phyloP scores from a whole-genome alignment of 495 filamentous ascomycete genomes.

The Cudoniella acicularis region DNA sequence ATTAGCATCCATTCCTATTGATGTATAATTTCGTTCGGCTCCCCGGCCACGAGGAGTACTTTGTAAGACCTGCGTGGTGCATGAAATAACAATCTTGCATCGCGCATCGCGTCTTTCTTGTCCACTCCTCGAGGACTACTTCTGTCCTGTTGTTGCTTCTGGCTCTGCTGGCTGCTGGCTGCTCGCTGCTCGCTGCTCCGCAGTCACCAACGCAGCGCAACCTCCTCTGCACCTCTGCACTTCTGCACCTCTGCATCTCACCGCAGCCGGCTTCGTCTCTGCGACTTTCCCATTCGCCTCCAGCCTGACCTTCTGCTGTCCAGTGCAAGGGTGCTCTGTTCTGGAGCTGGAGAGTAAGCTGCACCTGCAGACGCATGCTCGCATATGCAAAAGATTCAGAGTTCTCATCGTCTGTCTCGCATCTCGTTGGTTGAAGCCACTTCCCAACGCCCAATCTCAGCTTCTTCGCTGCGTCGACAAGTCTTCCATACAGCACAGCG shows the following conservation, averaged over 20 bases:
- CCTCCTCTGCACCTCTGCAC: background rate
- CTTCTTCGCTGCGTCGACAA: background rate
- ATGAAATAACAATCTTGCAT: too few relatives aligned
- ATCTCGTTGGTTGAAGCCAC: background rate
- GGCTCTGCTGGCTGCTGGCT: too few relatives aligned
- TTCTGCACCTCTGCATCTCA: background rate
- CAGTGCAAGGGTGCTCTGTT: too few relatives aligned
- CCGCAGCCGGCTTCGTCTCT: background rate
- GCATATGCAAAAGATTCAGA: background rate
- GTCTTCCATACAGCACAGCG: background rate
- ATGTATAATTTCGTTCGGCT: too few relatives aligned
- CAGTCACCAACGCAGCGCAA: background rate
- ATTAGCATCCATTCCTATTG: too few relatives aligned
- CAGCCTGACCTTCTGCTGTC: background rate
- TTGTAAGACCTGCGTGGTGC: too few relatives aligned
- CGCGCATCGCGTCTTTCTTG: too few relatives aligned
- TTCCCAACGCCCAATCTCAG: background rate
- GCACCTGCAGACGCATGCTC: background rate
- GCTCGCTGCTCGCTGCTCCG: background rate
- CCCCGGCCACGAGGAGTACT: too few relatives aligned
- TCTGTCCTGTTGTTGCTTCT: too few relatives aligned
- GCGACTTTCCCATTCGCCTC: background rate
- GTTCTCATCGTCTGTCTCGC: too few relatives aligned
- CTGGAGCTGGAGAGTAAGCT: too few relatives aligned
- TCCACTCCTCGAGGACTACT: too few relatives aligned